These are phyloP conservation scores for Penicillium dipodomyicola DNA, from an alignment of 495 filamentous ascomycete species.

Conservation along the genomic window DNA sequence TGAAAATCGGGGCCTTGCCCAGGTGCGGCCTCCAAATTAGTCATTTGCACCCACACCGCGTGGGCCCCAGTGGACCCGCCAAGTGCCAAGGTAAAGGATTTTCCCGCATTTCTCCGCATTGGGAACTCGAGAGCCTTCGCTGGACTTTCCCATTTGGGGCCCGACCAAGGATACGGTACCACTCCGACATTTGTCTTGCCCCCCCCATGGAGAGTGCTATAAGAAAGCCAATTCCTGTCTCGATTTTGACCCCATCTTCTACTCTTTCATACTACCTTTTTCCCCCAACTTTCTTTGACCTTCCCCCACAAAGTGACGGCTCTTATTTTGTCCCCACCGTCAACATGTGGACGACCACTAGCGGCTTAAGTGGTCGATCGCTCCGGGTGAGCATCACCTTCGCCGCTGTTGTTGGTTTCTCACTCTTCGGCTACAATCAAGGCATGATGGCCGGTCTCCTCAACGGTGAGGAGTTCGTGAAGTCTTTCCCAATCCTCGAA, in stretches of 20 bases:
- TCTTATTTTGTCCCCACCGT: slow-evolving; percentile 14
- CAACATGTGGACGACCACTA: slow-evolving; percentile 29
- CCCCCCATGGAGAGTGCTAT: slow-evolving; percentile 17
- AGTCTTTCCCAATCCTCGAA: slow-evolving; percentile 16
- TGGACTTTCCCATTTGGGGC: slow-evolving; percentile 17
- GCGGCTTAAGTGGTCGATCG: slow-evolving; percentile 18
- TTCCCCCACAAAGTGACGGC: slow-evolving; percentile 12
- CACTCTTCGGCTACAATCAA: slow-evolving; percentile 31
- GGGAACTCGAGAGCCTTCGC: slow-evolving; percentile 12
- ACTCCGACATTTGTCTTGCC: not conserved
- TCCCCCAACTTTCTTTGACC: not conserved
- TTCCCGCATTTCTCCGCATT: slow-evolving; percentile 6
- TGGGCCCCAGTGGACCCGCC: slow-evolving; percentile 7
- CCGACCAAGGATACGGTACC: slow-evolving; percentile 6
- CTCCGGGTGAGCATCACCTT: slow-evolving; percentile 28
- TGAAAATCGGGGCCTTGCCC: not conserved
- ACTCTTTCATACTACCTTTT: not conserved
- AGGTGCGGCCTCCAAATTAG: slow-evolving; percentile 5
- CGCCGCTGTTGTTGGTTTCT: slow-evolving; percentile 27
- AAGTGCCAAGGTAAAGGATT: slow-evolving; percentile 13
- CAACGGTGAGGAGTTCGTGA: slow-evolving; percentile 20
- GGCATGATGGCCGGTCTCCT: slow-evolving; percentile 29
- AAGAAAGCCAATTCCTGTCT: slow-evolving; percentile 10
- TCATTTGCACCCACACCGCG: not conserved
- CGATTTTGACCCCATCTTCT: too few relatives aligned